A percentile compares a stretch with the other conserved stretches of the same genome.
phyloP scores from a whole-genome alignment of 768 basidiomycete genomes.

The Filobasidium floriforme region DNA sequence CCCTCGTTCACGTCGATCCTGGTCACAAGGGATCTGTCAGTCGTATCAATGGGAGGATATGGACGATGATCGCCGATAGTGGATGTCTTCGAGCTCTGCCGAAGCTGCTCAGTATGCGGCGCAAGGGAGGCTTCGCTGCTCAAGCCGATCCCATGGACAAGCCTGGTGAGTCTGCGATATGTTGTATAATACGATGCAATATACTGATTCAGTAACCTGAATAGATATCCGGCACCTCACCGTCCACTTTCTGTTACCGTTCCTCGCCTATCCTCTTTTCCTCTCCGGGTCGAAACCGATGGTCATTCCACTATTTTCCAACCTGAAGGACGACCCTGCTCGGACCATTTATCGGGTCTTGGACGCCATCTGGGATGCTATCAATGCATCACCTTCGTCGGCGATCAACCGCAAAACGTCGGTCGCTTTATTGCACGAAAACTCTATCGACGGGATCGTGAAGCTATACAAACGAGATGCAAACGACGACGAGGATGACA shows the following conservation, averaged over 20 bases:
- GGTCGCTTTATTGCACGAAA: conserved; percentile 36
- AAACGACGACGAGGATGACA: conserved; percentile 52
- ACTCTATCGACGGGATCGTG: conserved; percentile 50
- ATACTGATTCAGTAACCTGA: not conserved
- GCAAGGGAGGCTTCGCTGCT: conserved; percentile 30
- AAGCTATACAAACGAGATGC: conserved; percentile 63
- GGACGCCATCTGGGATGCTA: conserved; percentile 33
- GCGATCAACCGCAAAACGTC: conserved; percentile 35
- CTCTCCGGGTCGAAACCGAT: conserved; percentile 35
- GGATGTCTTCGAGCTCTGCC: conserved; percentile 35
- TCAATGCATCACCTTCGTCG: conserved; percentile 25
- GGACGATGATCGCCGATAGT: conserved; percentile 36
- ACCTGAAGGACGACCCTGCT: conserved; percentile 36
- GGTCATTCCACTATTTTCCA: conserved; percentile 33
- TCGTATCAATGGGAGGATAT: conserved; percentile 30
- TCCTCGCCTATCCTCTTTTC: conserved; percentile 34
- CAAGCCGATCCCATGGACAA: conserved; percentile 38
- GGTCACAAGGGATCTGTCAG: conserved; percentile 24
- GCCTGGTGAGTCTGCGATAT: conserved; percentile 33
- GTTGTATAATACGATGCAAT: not conserved
- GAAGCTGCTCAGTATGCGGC: conserved; percentile 39
- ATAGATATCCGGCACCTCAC: conserved; percentile 41
- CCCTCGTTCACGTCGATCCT: conserved; percentile 34
- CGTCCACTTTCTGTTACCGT: conserved; percentile 32
- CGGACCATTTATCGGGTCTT: conserved; percentile 37